Percentiles rank a stretch among this genome's conserved stretches.
Evolutionary conservation across 331 rosid genomes (phyloP).

Genomic region (Quercus phellos): DNA sequence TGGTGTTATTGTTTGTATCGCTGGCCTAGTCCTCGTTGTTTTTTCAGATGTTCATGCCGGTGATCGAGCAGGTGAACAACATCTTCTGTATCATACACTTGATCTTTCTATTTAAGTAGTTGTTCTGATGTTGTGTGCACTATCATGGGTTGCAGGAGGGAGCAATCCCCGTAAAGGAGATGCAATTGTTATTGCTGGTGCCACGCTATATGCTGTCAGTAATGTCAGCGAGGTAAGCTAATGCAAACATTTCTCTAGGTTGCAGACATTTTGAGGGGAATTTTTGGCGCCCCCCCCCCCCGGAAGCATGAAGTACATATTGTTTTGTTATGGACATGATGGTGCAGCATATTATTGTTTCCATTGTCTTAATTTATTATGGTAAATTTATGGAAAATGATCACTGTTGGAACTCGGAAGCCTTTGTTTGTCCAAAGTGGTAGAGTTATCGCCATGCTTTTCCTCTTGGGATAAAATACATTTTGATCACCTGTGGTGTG

Average conservation of each 20-base stretch:
- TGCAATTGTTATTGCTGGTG: conserved; percentile 68
- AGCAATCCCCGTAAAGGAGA: conserved; percentile 80
- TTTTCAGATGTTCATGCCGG: conserved; percentile 85
- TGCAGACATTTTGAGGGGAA: not conserved
- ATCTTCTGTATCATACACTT: not conserved
- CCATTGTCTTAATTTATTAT: not conserved
- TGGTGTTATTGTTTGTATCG: conserved; percentile 67
- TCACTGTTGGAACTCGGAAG: not conserved
- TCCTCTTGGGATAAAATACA: not conserved
- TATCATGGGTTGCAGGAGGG: conserved; percentile 61
- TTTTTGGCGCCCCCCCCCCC: too few relatives aligned
- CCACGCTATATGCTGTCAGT: conserved; percentile 71
- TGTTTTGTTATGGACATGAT: not conserved
- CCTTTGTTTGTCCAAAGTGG: not conserved
- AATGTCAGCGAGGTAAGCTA: conserved; percentile 78
- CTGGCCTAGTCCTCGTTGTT: conserved; percentile 68
- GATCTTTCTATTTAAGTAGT: not conserved
- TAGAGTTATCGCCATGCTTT: not conserved
- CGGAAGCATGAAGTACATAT: not conserved
- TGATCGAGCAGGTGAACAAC: conserved; percentile 56
- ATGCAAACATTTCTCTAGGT: conserved; percentile 4
- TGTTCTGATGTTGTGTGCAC: conserved; percentile 28
- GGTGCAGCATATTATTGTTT: not conserved
- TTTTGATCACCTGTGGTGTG: too few relatives aligned
- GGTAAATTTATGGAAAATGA: not conserved